Evolutionary conservation across 2,329 filamentous ascomycete genomes (phyloP), one percentile per base, ranked within the genome.

Genomic region (Aspergillus eucalypticola): DNA sequence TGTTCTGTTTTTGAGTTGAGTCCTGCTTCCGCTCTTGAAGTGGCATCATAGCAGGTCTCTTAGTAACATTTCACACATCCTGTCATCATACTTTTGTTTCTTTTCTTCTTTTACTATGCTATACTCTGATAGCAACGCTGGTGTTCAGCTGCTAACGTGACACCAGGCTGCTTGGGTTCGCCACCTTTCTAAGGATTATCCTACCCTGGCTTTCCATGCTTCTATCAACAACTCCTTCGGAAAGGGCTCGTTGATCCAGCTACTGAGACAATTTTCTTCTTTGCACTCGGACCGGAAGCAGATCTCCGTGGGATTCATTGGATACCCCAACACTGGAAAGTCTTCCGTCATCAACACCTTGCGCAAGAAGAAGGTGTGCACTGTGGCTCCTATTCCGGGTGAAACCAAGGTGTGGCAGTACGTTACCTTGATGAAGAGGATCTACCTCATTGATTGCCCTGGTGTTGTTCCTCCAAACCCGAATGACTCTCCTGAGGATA

Each of bases 341-440:
- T 96, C 91, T 3, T 95, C 91, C 46, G 95, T 99, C 67, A 98
- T 99, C 79, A 99, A 99, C 79, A 96, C 94, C 0, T 81, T 99
- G 2, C 86, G 92, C 49, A 94, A 92, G 76, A 98, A 97, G 82
- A 93, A 95, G 75, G 93, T 97, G 42, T 93, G 93, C 79, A 95
- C 84, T 15, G 92, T 96, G 3, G 95, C 95, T 6, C 95, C 94
- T 5, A 96, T 98, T 63, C 94, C 95, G 6, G 95, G 93, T 13
- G 93, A 97, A 81, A 98, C 94, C 35, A 98, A 97, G 78, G 90
- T 97, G 29, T 98, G 95, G 94, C 94, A 97, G 75, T 97, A 97
- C 72, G 92, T 97, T 67, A 96, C 92, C 2, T 78, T 98, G 61
- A 96, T 96, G 90, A 96, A 93, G 80, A 84, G 92, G 56, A 96